Evolutionary conservation across 345 rosid genomes (phyloP).

Genomic region (Populus nigra): DNA sequence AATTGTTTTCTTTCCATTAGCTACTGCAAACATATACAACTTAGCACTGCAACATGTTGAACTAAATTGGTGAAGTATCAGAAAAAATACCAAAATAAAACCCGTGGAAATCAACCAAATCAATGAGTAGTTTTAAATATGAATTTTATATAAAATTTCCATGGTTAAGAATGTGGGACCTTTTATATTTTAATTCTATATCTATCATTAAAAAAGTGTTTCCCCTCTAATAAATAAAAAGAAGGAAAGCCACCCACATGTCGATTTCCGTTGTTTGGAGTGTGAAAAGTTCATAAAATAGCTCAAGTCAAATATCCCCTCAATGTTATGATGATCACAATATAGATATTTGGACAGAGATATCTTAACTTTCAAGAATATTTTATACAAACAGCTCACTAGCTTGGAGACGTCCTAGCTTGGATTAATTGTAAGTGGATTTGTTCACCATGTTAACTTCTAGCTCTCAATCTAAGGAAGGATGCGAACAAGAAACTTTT

Average conservation of each 20-base stretch:
- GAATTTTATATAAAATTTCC: neutral
- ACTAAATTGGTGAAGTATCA: neutral
- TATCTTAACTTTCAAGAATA: no score
- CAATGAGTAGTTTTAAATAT: neutral
- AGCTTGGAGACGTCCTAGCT: no score
- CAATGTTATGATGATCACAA: neutral
- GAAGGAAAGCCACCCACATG: neutral
- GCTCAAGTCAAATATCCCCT: neutral
- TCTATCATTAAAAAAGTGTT: neutral
- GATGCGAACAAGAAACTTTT: no score
- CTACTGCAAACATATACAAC: slow-evolving; percentile 15
- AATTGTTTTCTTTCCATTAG: neutral
- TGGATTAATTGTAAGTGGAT: no score
- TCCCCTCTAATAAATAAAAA: neutral
- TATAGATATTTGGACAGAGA: no score
- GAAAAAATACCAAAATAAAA: neutral
- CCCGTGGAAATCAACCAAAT: neutral
- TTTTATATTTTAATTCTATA: neutral
- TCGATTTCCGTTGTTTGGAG: neutral
- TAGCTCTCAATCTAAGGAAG: no score
- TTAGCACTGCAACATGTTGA: neutral
- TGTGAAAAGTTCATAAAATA: neutral
- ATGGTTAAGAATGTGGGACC: neutral
- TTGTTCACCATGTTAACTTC: no score
- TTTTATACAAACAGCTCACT: slow-evolving; percentile 12